Base-by-base conservation (phyloP, 31 red algal species). In the Porphyra umbilicalis region DNA sequence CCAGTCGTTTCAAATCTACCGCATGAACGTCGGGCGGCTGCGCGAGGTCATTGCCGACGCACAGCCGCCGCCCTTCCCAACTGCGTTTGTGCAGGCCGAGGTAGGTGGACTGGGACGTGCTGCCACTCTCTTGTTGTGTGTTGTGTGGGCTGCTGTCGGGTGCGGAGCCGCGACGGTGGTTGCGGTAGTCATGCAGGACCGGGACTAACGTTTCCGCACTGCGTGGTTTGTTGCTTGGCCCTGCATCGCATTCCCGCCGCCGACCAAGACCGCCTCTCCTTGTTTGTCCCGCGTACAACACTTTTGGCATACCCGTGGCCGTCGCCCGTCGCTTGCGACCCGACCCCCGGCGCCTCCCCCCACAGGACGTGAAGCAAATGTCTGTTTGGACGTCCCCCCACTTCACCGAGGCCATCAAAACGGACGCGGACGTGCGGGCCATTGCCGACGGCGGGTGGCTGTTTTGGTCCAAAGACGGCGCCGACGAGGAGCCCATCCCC, bases 11-110 rank as follows among this genome's bases (percentile, higher is more conserved):
- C 93, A 96, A 79, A 91, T 99, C 39, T 92, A 92, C 80, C 84
- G 86, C 32, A 91, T 87, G 81, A 94, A 84, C 77, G 40, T 99
- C 20, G 83, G 82, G 32, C 81, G 90, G 44, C 81, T 99, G 20
- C 84, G 88, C 67, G 44, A 85, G 38, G 44, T 83, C 34, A 95
- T 99, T 79, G 97, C 97, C 8, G 85, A 91, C 20, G 85, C 88
- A 40, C 97, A 99, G 77, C 93, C 97, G 16, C 93, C 93, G 33
- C 93, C 93, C 20, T 99, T 94, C 77, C 97, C 97, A 20, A 99
- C 97, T 10, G 93, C 88, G 36, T 91, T 96, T 79, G 38, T 90
- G 36, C 42, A 77, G 6, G 44, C 75, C 35, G 76, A 89, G 39
- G 83, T 85, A 80, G 6, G 57, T 71, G 29, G 77, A 20, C 18